Evolutionary conservation across 345 rosid species (phyloP).

Genomic region (Trapa incisa): DNA sequence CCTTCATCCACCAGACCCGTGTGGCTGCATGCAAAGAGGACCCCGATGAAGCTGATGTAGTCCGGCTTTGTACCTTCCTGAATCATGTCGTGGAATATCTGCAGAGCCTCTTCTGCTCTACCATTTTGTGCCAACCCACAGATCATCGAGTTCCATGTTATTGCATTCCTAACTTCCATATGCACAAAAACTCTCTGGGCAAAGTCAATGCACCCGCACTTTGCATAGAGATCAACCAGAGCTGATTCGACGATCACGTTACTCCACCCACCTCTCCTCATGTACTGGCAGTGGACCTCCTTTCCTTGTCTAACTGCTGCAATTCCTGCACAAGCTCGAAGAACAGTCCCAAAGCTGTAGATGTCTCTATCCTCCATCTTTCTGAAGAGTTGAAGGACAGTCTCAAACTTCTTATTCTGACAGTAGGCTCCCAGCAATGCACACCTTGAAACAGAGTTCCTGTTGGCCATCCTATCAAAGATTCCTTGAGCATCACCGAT

Average conservation of each 20-base stretch:
- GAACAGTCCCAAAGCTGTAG: conserved; percentile 71
- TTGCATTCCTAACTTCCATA: conserved; percentile 46
- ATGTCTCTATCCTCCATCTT: conserved; percentile 43
- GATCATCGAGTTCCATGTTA: conserved; percentile 86
- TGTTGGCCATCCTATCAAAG: conserved; percentile 53
- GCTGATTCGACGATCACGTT: conserved; percentile 81
- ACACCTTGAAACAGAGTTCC: conserved; percentile 67
- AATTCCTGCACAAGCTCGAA: conserved; percentile 79
- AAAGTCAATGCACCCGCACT: conserved; percentile 61
- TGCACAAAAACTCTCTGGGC: conserved; percentile 36
- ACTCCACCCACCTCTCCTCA: conserved; percentile 57
- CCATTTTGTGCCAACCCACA: conserved; percentile 83
- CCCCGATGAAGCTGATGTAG: conserved; percentile 61
- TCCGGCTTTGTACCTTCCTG: conserved; percentile 54
- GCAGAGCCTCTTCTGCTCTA: conserved; percentile 52
- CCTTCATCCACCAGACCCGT: conserved; percentile 66
- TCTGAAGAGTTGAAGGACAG: conserved; percentile 52
- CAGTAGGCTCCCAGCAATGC: conserved; percentile 79
- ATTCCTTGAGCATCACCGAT: conserved; percentile 40
- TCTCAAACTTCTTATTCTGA: conserved; percentile 49
- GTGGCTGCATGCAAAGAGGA: conserved; percentile 79
- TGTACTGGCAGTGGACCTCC: conserved; percentile 82
- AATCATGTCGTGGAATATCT: conserved; percentile 47
- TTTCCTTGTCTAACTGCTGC: conserved; percentile 63
- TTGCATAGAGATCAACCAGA: conserved; percentile 78